These are phyloP conservation scores for Ceratonia siliqua DNA, from an alignment of 306 rosid species.

Conservation along the genomic window DNA sequence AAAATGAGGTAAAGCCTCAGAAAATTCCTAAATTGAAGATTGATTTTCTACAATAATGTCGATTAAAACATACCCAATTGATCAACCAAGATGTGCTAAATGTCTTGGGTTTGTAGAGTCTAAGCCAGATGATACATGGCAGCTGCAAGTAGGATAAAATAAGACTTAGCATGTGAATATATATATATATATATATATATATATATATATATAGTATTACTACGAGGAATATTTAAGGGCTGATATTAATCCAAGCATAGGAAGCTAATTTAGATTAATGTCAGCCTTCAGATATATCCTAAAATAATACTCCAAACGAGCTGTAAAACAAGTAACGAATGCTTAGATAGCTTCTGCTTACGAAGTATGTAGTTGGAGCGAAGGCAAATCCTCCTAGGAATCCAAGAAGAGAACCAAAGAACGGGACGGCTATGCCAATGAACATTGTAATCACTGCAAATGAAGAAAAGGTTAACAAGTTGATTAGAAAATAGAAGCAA, in stretches of 20 bases:
- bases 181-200: too few species aligned
- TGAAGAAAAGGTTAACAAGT: neutral
- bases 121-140: constrained; percentile 86
- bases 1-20: neutral
- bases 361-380: constrained; percentile 84
- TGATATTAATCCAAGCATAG: too few species aligned
- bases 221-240: too few species aligned
- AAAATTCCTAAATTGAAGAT: neutral
- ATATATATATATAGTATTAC: too few species aligned
- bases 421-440: constrained; percentile 66
- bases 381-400: constrained; percentile 89
- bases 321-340: neutral
- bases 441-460: constrained; percentile 61
- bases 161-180: neutral
- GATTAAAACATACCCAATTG: constrained; percentile 61
- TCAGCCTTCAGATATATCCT: too few species aligned
- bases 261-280: too few species aligned
- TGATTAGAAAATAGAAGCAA: neutral
- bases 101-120: constrained; percentile 56
- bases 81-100: constrained; percentile 64
- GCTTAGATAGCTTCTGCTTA: constrained; percentile 36
- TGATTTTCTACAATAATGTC: neutral
- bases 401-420: constrained; percentile 87
- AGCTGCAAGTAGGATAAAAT: constrained; percentile 48
- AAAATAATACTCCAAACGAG: too few species aligned